Evolutionary conservation across 2,329 filamentous ascomycete species (phyloP).

Genomic region (Nannizzia gypsea): DNA sequence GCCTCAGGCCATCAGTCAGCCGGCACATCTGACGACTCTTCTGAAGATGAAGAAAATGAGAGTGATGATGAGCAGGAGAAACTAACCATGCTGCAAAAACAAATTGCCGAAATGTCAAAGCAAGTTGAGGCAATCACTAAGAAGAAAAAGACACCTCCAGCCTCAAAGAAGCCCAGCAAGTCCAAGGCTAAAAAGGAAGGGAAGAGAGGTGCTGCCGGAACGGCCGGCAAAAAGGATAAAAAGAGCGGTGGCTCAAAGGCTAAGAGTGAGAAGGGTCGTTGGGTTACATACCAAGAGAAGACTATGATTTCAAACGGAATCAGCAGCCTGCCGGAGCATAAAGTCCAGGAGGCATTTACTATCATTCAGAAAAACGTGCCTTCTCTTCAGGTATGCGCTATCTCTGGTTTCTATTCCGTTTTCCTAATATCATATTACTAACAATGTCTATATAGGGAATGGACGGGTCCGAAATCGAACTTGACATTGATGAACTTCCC

Average conservation of each 20-base stretch:
- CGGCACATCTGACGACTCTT: slow-evolving; percentile 55
- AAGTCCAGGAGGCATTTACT: slow-evolving; percentile 67
- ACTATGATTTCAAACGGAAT: slow-evolving; percentile 81
- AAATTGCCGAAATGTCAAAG: slow-evolving; percentile 63
- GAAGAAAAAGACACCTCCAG: slow-evolving; percentile 50
- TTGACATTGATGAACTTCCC: slow-evolving; percentile 39
- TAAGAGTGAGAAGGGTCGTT: slow-evolving; percentile 45
- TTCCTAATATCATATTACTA: slow-evolving; percentile 6
- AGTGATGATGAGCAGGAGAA: slow-evolving; percentile 52
- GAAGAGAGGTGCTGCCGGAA: slow-evolving; percentile 30
- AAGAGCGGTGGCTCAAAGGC: slow-evolving; percentile 27
- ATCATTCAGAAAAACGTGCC: slow-evolving; percentile 80
- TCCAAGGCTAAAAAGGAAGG: slow-evolving; percentile 36
- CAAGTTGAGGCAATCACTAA: slow-evolving; percentile 45
- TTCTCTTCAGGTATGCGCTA: slow-evolving; percentile 48
- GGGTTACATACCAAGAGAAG: slow-evolving; percentile 70
- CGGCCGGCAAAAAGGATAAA: slow-evolving; percentile 45
- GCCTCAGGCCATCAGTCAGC: slow-evolving; percentile 53
- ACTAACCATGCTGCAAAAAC: slow-evolving; percentile 54
- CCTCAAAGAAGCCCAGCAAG: slow-evolving; percentile 39
- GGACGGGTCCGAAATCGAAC: slow-evolving; percentile 37
- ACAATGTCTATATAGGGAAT: slow-evolving; percentile 23
- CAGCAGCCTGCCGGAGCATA: slow-evolving; percentile 63
- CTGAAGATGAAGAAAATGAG: slow-evolving; percentile 58
- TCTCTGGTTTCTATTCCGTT: slow-evolving; percentile 4